These are phyloP conservation scores for Corchorus olitorius DNA, from an alignment of 345 rosid genomes.

Conservation along the genomic window DNA sequence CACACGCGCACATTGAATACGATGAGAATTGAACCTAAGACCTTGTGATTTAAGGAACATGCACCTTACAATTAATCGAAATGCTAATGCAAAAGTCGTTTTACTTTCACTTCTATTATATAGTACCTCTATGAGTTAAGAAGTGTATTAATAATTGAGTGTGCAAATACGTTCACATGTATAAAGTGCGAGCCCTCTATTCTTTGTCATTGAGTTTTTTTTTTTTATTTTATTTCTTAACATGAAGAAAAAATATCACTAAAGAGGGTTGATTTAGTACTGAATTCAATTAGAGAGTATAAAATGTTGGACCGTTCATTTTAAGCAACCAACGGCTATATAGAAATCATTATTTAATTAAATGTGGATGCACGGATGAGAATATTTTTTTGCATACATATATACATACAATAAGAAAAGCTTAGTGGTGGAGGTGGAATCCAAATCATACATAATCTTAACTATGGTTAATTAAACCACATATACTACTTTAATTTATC, in stretches of 20 bases:
- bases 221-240: neutral
- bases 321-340: slow-evolving; percentile 21
- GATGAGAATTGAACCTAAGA: too few species aligned
- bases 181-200: neutral
- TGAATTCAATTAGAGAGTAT: neutral
- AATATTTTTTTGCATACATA: slow-evolving; percentile 9
- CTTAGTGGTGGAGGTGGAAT: slow-evolving; percentile 37
- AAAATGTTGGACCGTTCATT: slow-evolving; percentile 27
- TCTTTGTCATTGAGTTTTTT: neutral
- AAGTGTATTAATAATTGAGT: too few species aligned
- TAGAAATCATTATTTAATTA: slow-evolving; percentile 11
- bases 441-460: slow-evolving; percentile 35
- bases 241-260: neutral
- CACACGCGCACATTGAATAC: too few species aligned
- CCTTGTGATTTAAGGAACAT: too few species aligned
- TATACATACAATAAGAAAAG: slow-evolving; percentile 26
- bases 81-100: too few species aligned
- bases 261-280: neutral
- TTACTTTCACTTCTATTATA: too few species aligned
- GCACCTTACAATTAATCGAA: too few species aligned
- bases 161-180: neutral
- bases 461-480: slow-evolving; percentile 21
- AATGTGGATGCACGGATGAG: slow-evolving; percentile 30
- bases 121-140: too few species aligned
- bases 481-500: neutral